Percentiles rank a stretch among this genome's conserved stretches.
Conservation (phyloP, 2,329 filamentous ascomycete genomes). For the Seiridium unicorne region DNA sequence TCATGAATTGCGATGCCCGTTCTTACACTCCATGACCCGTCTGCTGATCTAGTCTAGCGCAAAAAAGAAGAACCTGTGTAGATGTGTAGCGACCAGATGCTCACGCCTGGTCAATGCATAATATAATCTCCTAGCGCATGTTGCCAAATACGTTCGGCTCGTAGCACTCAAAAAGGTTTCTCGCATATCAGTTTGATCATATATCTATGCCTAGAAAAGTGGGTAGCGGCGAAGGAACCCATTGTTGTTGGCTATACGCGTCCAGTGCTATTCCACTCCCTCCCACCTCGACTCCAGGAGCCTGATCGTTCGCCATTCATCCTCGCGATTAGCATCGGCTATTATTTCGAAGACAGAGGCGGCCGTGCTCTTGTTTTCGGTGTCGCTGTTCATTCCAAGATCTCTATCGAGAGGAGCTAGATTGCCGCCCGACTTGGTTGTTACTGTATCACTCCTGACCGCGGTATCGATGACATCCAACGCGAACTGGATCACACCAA, state of each 20-base stretch:
- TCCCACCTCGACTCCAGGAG: not conserved
- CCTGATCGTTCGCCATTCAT: constrained; percentile 1
- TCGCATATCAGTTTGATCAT: not conserved
- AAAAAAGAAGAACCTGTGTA: too few relatives aligned
- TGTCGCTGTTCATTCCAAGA: not conserved
- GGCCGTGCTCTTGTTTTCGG: not conserved
- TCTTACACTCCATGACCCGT: too few relatives aligned
- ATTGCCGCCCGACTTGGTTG: not conserved
- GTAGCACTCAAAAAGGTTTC: not conserved
- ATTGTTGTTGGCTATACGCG: not conserved
- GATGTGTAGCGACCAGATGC: too few relatives aligned
- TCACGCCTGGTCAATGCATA: not conserved
- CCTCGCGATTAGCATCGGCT: not conserved
- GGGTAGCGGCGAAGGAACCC: too few relatives aligned
- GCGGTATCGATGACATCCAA: not conserved
- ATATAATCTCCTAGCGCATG: too few relatives aligned
- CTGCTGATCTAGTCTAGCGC: too few relatives aligned
- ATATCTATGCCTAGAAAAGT: not conserved
- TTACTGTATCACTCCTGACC: too few relatives aligned
- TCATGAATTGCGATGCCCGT: too few relatives aligned
- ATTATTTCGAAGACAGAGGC: not conserved
- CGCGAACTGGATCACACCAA: too few relatives aligned
- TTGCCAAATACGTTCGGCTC: too few relatives aligned
- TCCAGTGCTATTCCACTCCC: not conserved
- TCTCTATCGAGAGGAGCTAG: not conserved